phyloP scores from a whole-genome alignment of 441 rosid genomes.

The Pelargonium citronellum region DNA sequence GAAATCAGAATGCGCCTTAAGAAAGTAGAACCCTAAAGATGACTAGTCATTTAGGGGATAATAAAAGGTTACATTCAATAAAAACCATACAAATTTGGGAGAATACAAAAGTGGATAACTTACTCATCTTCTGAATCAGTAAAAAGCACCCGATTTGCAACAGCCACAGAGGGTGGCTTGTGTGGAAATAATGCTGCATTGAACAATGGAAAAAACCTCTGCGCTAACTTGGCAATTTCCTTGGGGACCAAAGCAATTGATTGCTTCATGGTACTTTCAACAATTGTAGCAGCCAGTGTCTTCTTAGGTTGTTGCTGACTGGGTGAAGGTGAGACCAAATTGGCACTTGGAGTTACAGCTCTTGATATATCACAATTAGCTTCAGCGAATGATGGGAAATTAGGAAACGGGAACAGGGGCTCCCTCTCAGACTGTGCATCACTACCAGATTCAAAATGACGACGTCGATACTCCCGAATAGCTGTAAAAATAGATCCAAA shows the following conservation, averaged over 20 bases:
- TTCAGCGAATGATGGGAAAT: slow-evolving; percentile 30
- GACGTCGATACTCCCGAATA: slow-evolving; percentile 51
- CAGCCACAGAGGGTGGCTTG: slow-evolving; percentile 78
- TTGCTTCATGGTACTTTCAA: slow-evolving; percentile 78
- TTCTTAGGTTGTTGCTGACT: slow-evolving; percentile 58
- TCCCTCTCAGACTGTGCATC: slow-evolving; percentile 52
- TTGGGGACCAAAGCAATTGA: slow-evolving; percentile 87
- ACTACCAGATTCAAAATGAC: slow-evolving; percentile 48
- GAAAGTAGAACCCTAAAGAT: not conserved
- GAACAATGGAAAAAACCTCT: slow-evolving; percentile 54
- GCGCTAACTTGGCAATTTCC: slow-evolving; percentile 73
- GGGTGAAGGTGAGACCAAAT: slow-evolving; percentile 30
- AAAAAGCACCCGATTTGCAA: slow-evolving; percentile 79
- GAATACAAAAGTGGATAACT: slow-evolving; percentile 30
- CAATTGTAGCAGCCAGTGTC: slow-evolving; percentile 80
- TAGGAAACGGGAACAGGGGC: slow-evolving; percentile 64
- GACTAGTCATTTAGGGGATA: not conserved
- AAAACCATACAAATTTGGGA: not conserved
- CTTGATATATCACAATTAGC: slow-evolving; percentile 32
- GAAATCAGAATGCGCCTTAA: not conserved
- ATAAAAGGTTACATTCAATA: slow-evolving; percentile 5
- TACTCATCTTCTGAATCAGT: slow-evolving; percentile 97
- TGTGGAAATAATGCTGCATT: slow-evolving; percentile 75
- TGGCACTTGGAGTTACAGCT: slow-evolving; percentile 27
- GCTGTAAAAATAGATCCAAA: slow-evolving; percentile 44